Conservation (phyloP, 2,329 filamentous ascomycete genomes). For the Stagonosporopsis chrysanthemi region DNA sequence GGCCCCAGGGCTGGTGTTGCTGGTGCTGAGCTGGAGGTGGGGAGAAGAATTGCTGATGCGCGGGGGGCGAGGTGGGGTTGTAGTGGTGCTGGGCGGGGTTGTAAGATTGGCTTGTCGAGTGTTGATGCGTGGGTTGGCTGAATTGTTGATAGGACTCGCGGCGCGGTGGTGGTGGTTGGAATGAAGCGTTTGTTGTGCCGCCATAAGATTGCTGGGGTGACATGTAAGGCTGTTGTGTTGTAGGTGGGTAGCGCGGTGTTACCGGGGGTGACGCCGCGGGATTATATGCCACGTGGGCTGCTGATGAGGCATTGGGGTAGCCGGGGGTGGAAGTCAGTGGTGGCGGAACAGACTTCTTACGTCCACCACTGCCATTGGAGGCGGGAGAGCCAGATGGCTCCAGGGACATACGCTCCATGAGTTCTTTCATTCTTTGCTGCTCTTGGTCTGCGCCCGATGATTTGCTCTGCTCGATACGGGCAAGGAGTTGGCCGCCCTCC, state of each 20-base stretch:
- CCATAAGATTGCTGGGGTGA: conserved; percentile 41
- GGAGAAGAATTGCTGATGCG: conserved; percentile 64
- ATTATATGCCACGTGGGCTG: conserved; percentile 58
- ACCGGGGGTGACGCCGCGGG: conserved; percentile 57
- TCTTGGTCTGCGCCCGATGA: conserved; percentile 79
- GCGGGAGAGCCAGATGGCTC: conserved; percentile 58
- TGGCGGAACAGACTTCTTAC: conserved; percentile 50
- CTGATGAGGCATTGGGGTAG: conserved; percentile 47
- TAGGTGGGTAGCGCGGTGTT: conserved; percentile 55
- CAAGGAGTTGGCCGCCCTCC: conserved; percentile 88
- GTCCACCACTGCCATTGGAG: conserved; percentile 36
- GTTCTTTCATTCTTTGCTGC: conserved; percentile 80
- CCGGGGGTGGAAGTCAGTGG: conserved; percentile 45
- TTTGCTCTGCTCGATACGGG: conserved; percentile 83
- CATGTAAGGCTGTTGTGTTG: conserved; percentile 43
- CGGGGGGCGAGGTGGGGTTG: conserved; percentile 59
- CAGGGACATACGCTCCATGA: conserved; percentile 97
- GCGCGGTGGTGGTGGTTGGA: conserved; percentile 39
- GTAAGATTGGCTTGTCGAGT: conserved; percentile 48
- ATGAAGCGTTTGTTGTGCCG: conserved; percentile 35
- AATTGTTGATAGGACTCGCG: conserved; percentile 46
- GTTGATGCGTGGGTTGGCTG: conserved; percentile 24
- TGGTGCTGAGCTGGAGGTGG: conserved; percentile 54
- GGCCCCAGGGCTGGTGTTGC: conserved; percentile 63
- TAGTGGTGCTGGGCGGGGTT: conserved; percentile 55